Percentiles rank a stretch among this genome's conserved stretches.
These are phyloP conservation scores for Kodamaea nitidulidarum DNA, from an alignment of 805 yeast species.

Conservation along the genomic window DNA sequence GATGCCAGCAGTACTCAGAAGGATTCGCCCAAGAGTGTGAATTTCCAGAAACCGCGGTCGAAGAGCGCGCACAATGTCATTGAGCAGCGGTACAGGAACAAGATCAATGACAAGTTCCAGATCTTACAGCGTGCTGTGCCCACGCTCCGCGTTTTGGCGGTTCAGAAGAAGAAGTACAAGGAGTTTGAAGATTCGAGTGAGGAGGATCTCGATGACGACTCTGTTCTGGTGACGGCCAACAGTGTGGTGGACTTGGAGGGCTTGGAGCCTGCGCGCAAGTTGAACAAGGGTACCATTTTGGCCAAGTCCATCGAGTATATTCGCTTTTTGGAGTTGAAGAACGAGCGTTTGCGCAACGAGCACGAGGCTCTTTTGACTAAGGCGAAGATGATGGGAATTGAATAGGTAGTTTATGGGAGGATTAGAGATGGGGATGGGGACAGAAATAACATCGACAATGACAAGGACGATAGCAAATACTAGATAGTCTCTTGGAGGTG, in stretches of 20 bases:
- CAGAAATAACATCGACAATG: no score
- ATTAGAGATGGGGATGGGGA: not conserved
- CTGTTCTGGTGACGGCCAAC: constrained; percentile 2
- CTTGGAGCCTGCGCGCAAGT: constrained; percentile 65
- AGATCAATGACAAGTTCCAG: constrained; percentile 39
- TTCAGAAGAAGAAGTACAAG: constrained; percentile 15
- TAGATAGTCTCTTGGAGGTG: no score
- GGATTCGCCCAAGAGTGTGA: not conserved
- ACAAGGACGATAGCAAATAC: no score
- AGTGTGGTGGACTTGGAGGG: constrained; percentile 56
- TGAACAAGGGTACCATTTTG: constrained; percentile 74
- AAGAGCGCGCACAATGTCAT: constrained; percentile 39
- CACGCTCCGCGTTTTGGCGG: constrained; percentile 30
- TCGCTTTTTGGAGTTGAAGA: constrained; percentile 62
- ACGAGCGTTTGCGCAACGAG: constrained; percentile 48
- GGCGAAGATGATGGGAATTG: constrained; percentile 34
- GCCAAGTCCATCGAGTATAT: constrained; percentile 80
- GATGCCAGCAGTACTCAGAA: constrained; percentile 1
- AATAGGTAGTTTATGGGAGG: constrained; percentile 2
- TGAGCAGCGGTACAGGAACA: constrained; percentile 42
- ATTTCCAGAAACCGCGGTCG: constrained; percentile 16
- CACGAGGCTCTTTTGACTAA: constrained; percentile 42
- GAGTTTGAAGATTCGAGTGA: constrained; percentile 13
- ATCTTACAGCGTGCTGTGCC: constrained; percentile 38
- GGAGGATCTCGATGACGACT: constrained; percentile 13